Conservation (phyloP, 164 flowering plant species). For the Vitis rupestris region DNA sequence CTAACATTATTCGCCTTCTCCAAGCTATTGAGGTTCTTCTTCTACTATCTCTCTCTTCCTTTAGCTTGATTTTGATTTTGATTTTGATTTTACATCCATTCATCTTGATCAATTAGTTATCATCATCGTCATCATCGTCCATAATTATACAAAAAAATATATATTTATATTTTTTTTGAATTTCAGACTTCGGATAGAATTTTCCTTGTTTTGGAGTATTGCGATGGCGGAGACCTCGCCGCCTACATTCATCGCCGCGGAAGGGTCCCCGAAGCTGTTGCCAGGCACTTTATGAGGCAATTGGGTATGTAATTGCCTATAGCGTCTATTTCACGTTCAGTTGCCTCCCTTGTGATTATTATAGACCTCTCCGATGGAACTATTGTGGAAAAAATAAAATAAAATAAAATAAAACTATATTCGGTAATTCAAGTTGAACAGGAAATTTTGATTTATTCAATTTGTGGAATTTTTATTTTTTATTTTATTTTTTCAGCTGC, state of each 20-base stretch:
- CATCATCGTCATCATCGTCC: no score
- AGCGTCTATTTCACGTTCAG: no score
- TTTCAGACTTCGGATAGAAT: slow-evolving; percentile 44
- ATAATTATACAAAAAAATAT: no score
- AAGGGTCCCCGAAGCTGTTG: slow-evolving; percentile 44
- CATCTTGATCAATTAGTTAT: not conserved
- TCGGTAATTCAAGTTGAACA: no score
- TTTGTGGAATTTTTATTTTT: not conserved
- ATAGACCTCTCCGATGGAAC: no score
- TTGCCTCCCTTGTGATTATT: not conserved
- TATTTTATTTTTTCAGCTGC: slow-evolving; percentile 35
- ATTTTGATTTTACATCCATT: not conserved
- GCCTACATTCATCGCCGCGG: slow-evolving; percentile 45
- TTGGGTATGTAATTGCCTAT: slow-evolving; percentile 33
- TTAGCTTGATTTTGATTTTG: not conserved
- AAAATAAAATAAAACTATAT: no score
- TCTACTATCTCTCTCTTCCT: not conserved
- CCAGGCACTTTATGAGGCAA: slow-evolving; percentile 59
- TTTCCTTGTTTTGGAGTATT: slow-evolving; percentile 56
- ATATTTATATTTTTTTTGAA: not conserved
- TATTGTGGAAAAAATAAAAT: no score
- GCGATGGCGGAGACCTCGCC: slow-evolving; percentile 62
- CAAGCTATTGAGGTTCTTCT: slow-evolving; percentile 41
- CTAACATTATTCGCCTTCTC: slow-evolving; percentile 49
- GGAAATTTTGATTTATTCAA: no score